Evolutionary conservation across 345 rosid genomes (phyloP).

Genomic region (Trapa incisa): DNA sequence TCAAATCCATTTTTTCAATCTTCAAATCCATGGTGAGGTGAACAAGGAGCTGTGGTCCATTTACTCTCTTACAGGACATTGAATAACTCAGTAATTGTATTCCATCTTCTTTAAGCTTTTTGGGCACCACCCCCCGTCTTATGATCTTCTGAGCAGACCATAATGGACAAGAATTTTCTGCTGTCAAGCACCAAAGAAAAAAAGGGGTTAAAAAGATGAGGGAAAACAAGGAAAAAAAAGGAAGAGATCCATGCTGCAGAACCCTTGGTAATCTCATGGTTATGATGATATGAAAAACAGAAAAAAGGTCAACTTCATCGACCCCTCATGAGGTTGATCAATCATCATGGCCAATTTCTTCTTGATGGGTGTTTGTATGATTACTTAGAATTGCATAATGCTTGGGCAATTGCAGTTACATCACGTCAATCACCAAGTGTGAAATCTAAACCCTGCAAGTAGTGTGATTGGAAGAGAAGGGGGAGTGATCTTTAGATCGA

Average conservation of each 20-base stretch:
- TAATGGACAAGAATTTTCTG: background rate
- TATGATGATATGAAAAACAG: background rate
- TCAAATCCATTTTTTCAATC: slow-evolving; percentile 1
- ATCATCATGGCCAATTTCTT: background rate
- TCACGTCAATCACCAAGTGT: no score
- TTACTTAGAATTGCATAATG: no score
- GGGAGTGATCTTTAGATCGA: background rate
- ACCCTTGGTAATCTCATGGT: background rate
- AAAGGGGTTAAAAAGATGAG: background rate
- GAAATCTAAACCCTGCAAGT: background rate
- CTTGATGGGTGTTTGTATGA: background rate
- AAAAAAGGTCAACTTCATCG: background rate
- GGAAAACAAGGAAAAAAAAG: background rate
- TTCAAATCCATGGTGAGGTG: slow-evolving; percentile 10
- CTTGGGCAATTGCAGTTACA: no score
- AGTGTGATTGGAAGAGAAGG: background rate
- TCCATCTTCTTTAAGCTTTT: background rate
- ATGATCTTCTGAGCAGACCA: background rate
- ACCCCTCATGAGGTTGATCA: background rate
- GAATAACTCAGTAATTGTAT: background rate
- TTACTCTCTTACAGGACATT: background rate
- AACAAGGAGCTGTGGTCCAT: slow-evolving; percentile 20
- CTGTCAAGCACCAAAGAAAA: background rate
- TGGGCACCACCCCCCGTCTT: background rate
- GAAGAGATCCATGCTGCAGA: background rate